Evolutionary conservation across 306 rosid species (phyloP), one percentile per base, ranked within the genome.

Genomic region (Cyamopsis tetragonoloba): DNA sequence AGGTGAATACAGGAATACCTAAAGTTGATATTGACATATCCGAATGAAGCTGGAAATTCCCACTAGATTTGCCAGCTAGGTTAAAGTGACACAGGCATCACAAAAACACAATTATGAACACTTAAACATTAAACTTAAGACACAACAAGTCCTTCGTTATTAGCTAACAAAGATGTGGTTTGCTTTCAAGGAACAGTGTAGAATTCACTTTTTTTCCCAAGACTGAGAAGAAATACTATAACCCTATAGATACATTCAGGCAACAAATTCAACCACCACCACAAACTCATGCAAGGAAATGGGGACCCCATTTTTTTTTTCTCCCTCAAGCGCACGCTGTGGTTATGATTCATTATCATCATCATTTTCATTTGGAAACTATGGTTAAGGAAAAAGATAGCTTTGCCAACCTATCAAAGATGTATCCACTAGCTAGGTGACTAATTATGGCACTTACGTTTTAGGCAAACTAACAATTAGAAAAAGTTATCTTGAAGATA

Each of bases 271-370:
- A 71, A 71, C 79, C 69, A 72, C 73, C 38, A 66, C 81, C 80
- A 73, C 80, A 57, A 73, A 58, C 27, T 60, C 62, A 17, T 11
- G 41, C 9, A 71, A 66, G 44, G 47, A 20, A 38, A 30, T 30
- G 66, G 55, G 84, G 80, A 58, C 80, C 78, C 78, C 70, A 27
- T 47, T 24, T 59, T 56, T n/a, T n/a, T n/a, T n/a, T n/a, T n/a
- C n/a, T n/a, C n/a, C 48, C 66, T 10, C 74, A 68, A 57, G 22
- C 20, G 77, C 83, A 79, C 68, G 74, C 67, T 49, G 35, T 34
- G 42, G 65, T 65, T 38, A 12, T 35, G 10, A 27, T 17, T 55
- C 22, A 37, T 44, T 27, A 61, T 48, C 38, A 64, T 20, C 69
- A 81, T 73, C 76, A 81, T 81, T 77, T n/a, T 37, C 77, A 50